Evolutionary conservation across 148 eudicot genomes (phyloP), one percentile per base, ranked within the genome.

Genomic region (Tetragonia tetragonoides): DNA sequence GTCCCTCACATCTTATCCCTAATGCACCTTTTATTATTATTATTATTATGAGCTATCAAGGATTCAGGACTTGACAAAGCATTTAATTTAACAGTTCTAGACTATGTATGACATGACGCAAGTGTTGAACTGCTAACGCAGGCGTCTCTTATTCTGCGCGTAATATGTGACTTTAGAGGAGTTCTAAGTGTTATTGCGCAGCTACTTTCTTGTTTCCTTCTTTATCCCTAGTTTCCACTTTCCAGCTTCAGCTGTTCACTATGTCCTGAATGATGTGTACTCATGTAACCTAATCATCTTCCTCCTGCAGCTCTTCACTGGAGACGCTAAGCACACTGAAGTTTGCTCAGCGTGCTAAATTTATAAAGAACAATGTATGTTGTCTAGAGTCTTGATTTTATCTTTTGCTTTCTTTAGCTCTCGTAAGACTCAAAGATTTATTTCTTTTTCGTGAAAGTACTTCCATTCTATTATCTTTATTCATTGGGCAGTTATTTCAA

Each of bases 281-380:
- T 70, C 70, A 53, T 68, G 5, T 72, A 9, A 42, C 74, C 59
- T 23, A 38, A 42, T 42, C 41, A 39, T 78, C 51, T 54, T 61
- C 71, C 66, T 42, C 56, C 77, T 85, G 88, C 97, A 95, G 99
- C 88, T 89, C 89, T 80, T 90, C 97, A 53, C 79, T 93, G 83
- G 99, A 95, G 90, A 95, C 99, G 41, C 69, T 95, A 77, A 93
- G 99, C 86, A 95, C 99, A 38, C 82, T 95, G 63, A 95, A 95
- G 88, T 95, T 95, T 82, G 99, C 99, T 56, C 99, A 95, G 74
- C 97, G 99, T 77, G 97, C 99, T 78, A 95, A 95, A 78, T 95
- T 91, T 84, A 91, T 95, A 56, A 95, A 95, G 84, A 95, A 95
- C 86, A 91, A 95, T 83, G 99, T 95, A 91, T 76, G 93, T 85